Evolutionary conservation across 768 basidiomycete species (phyloP).

Genomic region (Pholiota molesta): DNA sequence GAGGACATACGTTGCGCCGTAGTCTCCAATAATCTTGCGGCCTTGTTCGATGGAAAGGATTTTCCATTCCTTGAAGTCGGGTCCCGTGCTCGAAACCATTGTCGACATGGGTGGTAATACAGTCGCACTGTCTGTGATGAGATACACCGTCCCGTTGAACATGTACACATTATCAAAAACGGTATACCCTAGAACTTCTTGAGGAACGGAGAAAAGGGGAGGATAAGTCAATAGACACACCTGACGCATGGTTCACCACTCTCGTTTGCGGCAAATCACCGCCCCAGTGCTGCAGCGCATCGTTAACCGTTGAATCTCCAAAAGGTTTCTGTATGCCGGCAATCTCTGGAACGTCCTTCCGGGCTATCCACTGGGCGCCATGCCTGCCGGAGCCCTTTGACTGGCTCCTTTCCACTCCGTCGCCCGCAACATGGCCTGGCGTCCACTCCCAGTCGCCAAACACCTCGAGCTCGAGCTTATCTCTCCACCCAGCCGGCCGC

Average conservation of each 20-base stretch:
- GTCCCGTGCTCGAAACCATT: constrained; percentile 49
- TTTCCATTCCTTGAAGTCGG: constrained; percentile 56
- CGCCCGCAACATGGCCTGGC: constrained; percentile 57
- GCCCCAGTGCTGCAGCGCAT: constrained; percentile 61
- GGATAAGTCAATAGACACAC: constrained; percentile 36
- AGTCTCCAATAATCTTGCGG: constrained; percentile 46
- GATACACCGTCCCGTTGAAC: constrained; percentile 70
- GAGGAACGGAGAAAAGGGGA: not conserved
- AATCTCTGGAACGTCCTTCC: constrained; percentile 27
- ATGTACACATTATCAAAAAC: constrained; percentile 82
- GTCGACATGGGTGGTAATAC: constrained; percentile 59
- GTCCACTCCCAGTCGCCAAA: constrained; percentile 76
- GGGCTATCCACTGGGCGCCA: constrained; percentile 47
- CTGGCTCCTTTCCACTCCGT: constrained; percentile 53
- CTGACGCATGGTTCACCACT: constrained; percentile 67
- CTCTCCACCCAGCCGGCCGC: constrained; percentile 53
- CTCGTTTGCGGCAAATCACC: constrained; percentile 55
- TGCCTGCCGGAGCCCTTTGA: constrained; percentile 41
- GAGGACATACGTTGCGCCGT: constrained; percentile 53
- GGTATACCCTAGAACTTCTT: constrained; percentile 64
- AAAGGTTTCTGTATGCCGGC: constrained; percentile 27
- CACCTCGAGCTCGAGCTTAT: constrained; percentile 61
- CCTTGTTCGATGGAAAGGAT: constrained; percentile 57
- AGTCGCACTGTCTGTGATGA: constrained; percentile 69
- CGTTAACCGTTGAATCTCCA: constrained; percentile 45